Conservation (phyloP, 2,329 filamentous ascomycete genomes). For the Aspergillus sp. region DNA sequence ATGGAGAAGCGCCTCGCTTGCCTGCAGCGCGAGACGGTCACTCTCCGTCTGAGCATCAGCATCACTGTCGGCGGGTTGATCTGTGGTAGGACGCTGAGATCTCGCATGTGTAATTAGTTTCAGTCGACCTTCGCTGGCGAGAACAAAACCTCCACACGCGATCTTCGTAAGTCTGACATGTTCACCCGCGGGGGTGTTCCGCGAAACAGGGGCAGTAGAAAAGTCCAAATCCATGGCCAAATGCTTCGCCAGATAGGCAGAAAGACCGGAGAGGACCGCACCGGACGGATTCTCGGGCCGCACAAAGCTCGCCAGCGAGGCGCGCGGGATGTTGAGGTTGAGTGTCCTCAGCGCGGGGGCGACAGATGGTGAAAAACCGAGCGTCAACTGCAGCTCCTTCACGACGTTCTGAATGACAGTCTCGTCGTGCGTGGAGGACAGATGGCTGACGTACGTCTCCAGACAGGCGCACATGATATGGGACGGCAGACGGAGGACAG, state of each 20-base stretch:
- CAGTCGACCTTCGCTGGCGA: constrained; percentile 37
- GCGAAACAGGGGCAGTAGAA: constrained; percentile 10
- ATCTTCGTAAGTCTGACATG: constrained; percentile 36
- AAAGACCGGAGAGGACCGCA: constrained; percentile 27
- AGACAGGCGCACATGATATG: constrained; percentile 45
- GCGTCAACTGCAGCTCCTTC: constrained; percentile 39
- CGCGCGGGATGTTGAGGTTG: constrained; percentile 33
- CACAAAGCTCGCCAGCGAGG: constrained; percentile 23
- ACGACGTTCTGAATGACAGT: constrained; percentile 28
- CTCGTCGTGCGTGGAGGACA: constrained; percentile 6
- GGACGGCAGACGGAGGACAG: constrained; percentile 43
- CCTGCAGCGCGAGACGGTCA: constrained; percentile 23
- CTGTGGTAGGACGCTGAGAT: constrained; percentile 9
- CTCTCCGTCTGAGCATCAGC: constrained; percentile 11
- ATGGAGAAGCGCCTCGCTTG: constrained; percentile 31
- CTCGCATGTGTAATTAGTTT: constrained; percentile 32
- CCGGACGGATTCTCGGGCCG: constrained; percentile 4
- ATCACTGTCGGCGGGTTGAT: constrained; percentile 18
- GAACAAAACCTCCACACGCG: constrained; percentile 38
- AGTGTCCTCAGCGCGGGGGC: constrained; percentile 33
- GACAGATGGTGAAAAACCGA: constrained; percentile 35
- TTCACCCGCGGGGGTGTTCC: constrained; percentile 11
- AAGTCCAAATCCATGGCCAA: constrained; percentile 40
- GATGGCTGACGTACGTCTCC: constrained; percentile 34
- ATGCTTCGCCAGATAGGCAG: constrained; percentile 35